phyloP scores from a whole-genome alignment of 139 green algal species.

The Diplosphaera chodatii region DNA sequence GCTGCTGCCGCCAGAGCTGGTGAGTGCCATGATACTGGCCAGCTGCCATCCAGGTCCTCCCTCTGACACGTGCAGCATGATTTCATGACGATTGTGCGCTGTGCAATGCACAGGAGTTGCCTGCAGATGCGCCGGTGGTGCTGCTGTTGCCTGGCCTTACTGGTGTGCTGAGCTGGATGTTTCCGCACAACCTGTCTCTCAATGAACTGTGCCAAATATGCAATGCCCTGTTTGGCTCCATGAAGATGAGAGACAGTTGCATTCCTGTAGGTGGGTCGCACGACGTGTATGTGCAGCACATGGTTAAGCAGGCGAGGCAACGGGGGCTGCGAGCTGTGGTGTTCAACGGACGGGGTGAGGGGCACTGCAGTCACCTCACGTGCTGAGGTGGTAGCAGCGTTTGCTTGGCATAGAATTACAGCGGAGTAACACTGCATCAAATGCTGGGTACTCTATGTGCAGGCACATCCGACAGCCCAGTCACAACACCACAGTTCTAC shows the following conservation, averaged over 20 bases:
- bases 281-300: slow-evolving; percentile 38
- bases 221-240: too few relatives aligned
- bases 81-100: too few relatives aligned
- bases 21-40: too few relatives aligned
- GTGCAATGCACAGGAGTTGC: slow-evolving; percentile 22
- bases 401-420: too few relatives aligned
- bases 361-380: too few relatives aligned
- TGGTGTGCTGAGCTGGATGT: slow-evolving; percentile 49
- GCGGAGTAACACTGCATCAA: too few relatives aligned
- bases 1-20: background rate
- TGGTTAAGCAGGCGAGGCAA: slow-evolving; percentile 36
- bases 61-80: too few relatives aligned
- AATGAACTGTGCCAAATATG: too few relatives aligned
- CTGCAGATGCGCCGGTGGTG: slow-evolving; percentile 64
- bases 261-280: slow-evolving; percentile 4
- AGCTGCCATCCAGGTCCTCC: too few relatives aligned
- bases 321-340: slow-evolving; percentile 60
- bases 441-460: background rate
- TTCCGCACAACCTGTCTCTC: too few relatives aligned
- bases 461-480: slow-evolving; percentile 76
- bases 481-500: slow-evolving; percentile 94
- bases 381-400: too few relatives aligned
- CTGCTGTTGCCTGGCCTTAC: slow-evolving; percentile 90
- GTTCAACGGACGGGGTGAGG: slow-evolving; percentile 75
- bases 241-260: too few relatives aligned